phyloP scores from a whole-genome alignment of 2,329 filamentous ascomycete genomes.

The Trichoderma pleuroti region DNA sequence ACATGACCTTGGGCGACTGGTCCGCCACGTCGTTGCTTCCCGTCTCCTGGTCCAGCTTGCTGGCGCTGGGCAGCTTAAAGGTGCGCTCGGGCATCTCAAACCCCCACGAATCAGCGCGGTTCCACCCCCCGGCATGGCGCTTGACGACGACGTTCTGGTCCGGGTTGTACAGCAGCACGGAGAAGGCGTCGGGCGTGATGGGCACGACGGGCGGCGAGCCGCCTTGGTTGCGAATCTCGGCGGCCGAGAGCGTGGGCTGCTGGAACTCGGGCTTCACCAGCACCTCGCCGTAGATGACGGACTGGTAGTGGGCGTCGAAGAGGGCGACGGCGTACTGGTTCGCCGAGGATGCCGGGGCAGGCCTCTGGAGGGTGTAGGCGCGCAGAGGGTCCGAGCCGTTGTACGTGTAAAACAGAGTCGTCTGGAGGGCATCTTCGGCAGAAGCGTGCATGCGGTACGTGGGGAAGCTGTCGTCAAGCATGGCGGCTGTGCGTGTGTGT shows the following conservation, averaged over 20 bases:
- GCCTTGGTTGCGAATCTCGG: slow-evolving; percentile 69
- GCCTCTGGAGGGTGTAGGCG: slow-evolving; percentile 76
- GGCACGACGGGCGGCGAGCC: slow-evolving; percentile 59
- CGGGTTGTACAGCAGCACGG: slow-evolving; percentile 89
- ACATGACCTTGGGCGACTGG: slow-evolving; percentile 70
- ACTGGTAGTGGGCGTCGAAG: slow-evolving; percentile 74
- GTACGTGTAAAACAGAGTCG: slow-evolving; percentile 58
- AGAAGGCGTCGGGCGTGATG: slow-evolving; percentile 72
- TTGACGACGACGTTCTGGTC: slow-evolving; percentile 75
- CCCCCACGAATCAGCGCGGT: slow-evolving; percentile 76
- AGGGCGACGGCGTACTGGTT: slow-evolving; percentile 86
- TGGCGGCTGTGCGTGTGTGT: slow-evolving; percentile 34
- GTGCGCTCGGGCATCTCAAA: slow-evolving; percentile 87
- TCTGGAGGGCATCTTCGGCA: slow-evolving; percentile 53
- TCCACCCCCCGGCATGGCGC: slow-evolving; percentile 73
- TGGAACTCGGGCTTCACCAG: slow-evolving; percentile 81
- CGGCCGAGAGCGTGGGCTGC: slow-evolving; percentile 74
- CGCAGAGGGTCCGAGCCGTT: slow-evolving; percentile 77
- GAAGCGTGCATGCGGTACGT: slow-evolving; percentile 57
- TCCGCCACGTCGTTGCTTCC: slow-evolving; percentile 38
- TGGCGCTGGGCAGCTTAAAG: slow-evolving; percentile 76
- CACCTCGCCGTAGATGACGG: slow-evolving; percentile 84
- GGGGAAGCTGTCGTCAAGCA: slow-evolving; percentile 95
- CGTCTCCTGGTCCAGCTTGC: slow-evolving; percentile 71
- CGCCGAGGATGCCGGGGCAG: slow-evolving; percentile 62